Conservation (phyloP, 208 protist species). For the Crithidia sp. region DNA sequence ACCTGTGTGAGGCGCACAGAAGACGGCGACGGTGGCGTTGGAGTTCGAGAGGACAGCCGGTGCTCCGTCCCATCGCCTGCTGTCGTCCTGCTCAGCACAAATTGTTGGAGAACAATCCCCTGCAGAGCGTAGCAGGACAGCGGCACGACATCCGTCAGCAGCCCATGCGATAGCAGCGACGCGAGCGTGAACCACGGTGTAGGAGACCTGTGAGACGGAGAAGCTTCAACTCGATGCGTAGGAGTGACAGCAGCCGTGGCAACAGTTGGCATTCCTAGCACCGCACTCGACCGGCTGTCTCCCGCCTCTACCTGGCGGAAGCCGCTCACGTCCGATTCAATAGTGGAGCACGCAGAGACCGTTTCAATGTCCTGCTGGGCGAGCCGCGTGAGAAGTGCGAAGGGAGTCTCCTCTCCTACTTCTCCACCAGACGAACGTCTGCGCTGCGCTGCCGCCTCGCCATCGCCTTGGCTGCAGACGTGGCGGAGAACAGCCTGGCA, state of each 20-base stretch:
- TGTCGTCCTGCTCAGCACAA: background rate
- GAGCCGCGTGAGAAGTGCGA: constrained; percentile 8
- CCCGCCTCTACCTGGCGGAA: background rate
- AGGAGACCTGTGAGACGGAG: too few species aligned
- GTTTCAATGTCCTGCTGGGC: background rate
- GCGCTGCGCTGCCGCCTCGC: constrained; percentile 5
- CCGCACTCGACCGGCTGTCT: background rate
- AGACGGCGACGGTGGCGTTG: background rate
- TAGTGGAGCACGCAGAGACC: background rate
- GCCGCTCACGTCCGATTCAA: background rate
- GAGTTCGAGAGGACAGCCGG: background rate
- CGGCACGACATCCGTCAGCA: constrained; percentile 19
- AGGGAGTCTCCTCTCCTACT: background rate
- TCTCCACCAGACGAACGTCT: background rate
- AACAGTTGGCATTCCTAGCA: background rate
- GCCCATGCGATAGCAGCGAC: constrained; percentile 9
- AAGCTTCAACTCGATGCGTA: background rate
- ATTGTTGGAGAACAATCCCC: background rate
- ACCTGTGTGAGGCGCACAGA: background rate
- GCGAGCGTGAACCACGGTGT: constrained; percentile 1
- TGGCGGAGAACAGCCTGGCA: constrained; percentile 22
- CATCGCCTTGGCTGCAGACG: constrained; percentile 14
- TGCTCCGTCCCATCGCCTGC: constrained; percentile 1
- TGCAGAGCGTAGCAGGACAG: constrained; percentile 8
- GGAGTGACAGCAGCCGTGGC: background rate